Evolutionary conservation across 495 filamentous ascomycete species (phyloP).

Genomic region (Coniosporium apollinis): DNA sequence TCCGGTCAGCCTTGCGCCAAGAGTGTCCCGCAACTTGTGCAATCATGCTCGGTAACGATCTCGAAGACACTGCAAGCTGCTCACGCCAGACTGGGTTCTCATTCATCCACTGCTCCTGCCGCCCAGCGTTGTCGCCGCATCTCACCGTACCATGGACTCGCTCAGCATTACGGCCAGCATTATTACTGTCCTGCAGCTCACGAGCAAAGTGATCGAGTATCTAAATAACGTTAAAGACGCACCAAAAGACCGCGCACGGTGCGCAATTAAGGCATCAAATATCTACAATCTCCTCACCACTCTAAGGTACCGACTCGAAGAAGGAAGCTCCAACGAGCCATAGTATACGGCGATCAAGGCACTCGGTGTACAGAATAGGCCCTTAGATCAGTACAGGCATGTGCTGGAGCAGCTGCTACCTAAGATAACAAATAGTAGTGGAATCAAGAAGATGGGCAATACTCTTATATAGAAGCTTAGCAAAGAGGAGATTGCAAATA

Average conservation of each 20-base stretch:
- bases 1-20: too few species aligned
- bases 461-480: constrained; percentile 16
- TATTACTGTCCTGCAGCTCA: constrained; percentile 15
- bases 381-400: constrained; percentile 14
- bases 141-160: constrained; percentile 11
- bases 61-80: too few species aligned
- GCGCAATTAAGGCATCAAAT: constrained; percentile 12
- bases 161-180: constrained; percentile 19
- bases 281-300: constrained; percentile 13
- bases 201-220: constrained; percentile 14
- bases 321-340: constrained; percentile 7
- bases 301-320: constrained; percentile 13
- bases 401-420: constrained; percentile 12
- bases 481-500: constrained; percentile 13
- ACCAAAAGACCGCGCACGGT: constrained; percentile 13
- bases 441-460: constrained; percentile 10
- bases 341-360: constrained; percentile 12
- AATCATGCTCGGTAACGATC: too few species aligned
- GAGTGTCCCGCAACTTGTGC: too few species aligned
- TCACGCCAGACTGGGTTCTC: too few species aligned
- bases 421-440: constrained; percentile 8
- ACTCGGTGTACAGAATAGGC: constrained; percentile 13
- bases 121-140: too few species aligned
- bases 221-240: constrained; percentile 19
- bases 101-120: too few species aligned